A percentile compares a stretch with the other conserved stretches of the same genome.
Conservation (phyloP, 2,329 filamentous ascomycete species). For the Pseudofabraea citricarpa region DNA sequence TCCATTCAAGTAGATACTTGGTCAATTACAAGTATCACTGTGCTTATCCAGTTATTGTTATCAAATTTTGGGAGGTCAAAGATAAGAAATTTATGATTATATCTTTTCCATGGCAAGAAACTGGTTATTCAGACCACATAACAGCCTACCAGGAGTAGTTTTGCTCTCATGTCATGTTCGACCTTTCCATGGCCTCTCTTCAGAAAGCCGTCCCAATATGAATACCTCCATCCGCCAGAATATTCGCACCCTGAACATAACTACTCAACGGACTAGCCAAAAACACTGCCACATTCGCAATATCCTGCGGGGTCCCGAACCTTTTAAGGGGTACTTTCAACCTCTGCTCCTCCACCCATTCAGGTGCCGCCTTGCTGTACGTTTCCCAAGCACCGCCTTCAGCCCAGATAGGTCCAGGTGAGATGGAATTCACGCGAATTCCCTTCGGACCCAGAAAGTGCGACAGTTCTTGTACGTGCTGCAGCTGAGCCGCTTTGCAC, state of each 20-base stretch:
- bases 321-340: conserved; percentile 12
- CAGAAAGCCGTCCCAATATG: not conserved
- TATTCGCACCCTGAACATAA: conserved; percentile 13
- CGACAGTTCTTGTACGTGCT: conserved; percentile 21
- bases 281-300: conserved; percentile 22
- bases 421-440: conserved; percentile 26
- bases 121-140: no score
- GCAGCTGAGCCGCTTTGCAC: conserved; percentile 19
- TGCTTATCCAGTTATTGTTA: no score
- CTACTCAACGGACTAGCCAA: conserved; percentile 16
- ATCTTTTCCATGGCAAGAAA: no score
- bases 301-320: conserved; percentile 16
- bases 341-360: conserved; percentile 18
- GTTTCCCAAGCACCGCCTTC: conserved; percentile 13
- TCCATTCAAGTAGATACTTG: no score
- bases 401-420: conserved; percentile 20
- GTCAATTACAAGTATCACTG: no score
- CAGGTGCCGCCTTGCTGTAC: conserved; percentile 3
- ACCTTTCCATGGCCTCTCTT: no score
- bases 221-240: conserved; percentile 15
- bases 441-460: conserved; percentile 17
- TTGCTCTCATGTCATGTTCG: no score
- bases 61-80: no score
- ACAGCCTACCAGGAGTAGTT: no score
- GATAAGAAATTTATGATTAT: no score